Evolutionary conservation across 805 yeast species (phyloP).

Genomic region (Gaillardinia entomophila): DNA sequence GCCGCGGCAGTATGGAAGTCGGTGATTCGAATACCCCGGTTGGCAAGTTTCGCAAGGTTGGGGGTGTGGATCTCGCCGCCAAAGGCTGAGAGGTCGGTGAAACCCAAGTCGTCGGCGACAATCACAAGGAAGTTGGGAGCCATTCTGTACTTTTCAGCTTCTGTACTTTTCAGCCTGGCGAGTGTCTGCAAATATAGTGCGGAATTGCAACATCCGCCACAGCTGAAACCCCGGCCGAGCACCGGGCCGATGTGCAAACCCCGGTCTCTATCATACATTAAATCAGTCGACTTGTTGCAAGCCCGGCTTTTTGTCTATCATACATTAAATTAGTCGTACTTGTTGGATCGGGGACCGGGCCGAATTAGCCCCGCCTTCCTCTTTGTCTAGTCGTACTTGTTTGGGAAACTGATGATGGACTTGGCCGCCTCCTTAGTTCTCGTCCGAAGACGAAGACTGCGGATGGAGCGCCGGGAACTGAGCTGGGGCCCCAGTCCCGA

Average conservation of each 20-base stretch:
- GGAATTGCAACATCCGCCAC: no score
- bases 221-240: no score
- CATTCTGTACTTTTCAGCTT: no score
- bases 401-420: conserved; percentile 34
- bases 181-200: no score
- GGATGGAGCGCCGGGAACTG: conserved; percentile 17
- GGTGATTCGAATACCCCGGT: conserved; percentile 43
- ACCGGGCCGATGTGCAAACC: no score
- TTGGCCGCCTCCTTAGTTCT: conserved; percentile 28
- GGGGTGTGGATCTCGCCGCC: conserved; percentile 60
- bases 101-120: conserved; percentile 60
- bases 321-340: no score
- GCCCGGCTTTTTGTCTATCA: no score
- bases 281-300: no score
- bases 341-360: no score
- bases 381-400: conserved; percentile 31
- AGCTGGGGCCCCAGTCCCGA: conserved; percentile 2
- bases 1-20: conserved; percentile 62
- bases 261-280: no score
- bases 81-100: conserved; percentile 48
- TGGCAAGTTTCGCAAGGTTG: conserved; percentile 39
- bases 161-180: no score
- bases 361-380: no score
- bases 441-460: conserved; percentile 19
- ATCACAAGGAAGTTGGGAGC: conserved; percentile 53